Evolutionary conservation across 2,329 filamentous ascomycete species (phyloP).

Genomic region (Cladosporium sp.): DNA sequence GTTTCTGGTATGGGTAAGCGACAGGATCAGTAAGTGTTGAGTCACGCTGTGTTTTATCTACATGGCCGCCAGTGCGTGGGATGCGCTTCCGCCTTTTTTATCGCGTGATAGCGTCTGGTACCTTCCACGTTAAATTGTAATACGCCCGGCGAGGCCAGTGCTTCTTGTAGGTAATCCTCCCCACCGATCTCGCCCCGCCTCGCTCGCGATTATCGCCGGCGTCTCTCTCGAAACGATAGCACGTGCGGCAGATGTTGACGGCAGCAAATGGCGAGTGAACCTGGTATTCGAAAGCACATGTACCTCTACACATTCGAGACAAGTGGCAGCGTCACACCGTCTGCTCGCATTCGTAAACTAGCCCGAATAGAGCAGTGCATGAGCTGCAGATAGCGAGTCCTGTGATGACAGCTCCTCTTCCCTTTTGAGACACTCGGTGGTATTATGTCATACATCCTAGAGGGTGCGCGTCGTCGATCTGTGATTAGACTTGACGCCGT

Average conservation of each 20-base stretch:
- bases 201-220: not conserved
- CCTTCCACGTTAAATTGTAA: not conserved
- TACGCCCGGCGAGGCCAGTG: not conserved
- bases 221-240: not conserved
- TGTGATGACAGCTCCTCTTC: not conserved
- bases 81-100: not conserved
- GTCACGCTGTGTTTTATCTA: constrained; percentile 3
- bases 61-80: not conserved
- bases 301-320: not conserved
- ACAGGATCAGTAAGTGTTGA: not conserved
- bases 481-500: constrained; percentile 14
- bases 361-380: not conserved
- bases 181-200: constrained; percentile 4
- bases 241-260: not conserved
- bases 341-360: not conserved
- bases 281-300: not conserved
- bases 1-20: not conserved
- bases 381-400: not conserved
- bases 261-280: not conserved
- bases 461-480: constrained; percentile 10
- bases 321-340: not conserved
- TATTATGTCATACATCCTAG: constrained; percentile 15
- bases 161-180: not conserved
- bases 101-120: not conserved
- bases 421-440: not conserved